Evolutionary conservation across 2,329 filamentous ascomycete species (phyloP).

Genomic region (Venturia pyrina): DNA sequence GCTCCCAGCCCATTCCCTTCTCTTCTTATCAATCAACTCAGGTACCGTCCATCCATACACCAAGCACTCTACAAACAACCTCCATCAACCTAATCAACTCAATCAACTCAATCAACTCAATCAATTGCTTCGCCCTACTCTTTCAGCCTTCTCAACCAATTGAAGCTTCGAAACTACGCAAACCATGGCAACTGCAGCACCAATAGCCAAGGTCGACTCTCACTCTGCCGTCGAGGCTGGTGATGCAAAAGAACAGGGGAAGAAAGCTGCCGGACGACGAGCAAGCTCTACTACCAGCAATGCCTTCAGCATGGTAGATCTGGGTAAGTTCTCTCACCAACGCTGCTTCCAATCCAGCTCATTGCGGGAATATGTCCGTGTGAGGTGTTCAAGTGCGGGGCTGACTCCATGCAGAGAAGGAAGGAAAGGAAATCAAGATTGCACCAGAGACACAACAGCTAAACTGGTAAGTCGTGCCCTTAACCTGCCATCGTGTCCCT

Average conservation of each 20-base stretch:
- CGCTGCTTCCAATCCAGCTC: not conserved
- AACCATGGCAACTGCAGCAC: constrained; percentile 25
- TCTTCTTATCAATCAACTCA: not conserved
- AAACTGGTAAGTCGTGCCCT: constrained; percentile 59
- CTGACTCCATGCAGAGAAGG: constrained; percentile 49
- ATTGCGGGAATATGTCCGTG: constrained; percentile 9
- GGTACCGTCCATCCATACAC: not conserved
- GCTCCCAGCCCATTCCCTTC: not conserved
- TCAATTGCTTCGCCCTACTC: not conserved
- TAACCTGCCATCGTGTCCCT: not conserved
- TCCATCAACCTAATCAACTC: not conserved
- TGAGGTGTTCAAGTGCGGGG: constrained; percentile 3
- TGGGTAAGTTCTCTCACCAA: constrained; percentile 50
- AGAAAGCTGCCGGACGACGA: constrained; percentile 45
- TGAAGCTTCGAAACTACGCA: not conserved
- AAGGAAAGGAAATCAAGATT: constrained; percentile 61
- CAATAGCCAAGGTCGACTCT: constrained; percentile 39
- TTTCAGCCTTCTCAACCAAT: not conserved
- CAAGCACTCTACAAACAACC: not conserved
- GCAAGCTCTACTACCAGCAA: constrained; percentile 63
- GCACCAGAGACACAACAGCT: constrained; percentile 77
- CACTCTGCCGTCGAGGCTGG: constrained; percentile 76
- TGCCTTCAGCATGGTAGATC: constrained; percentile 73
- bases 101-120: not conserved
- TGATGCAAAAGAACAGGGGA: constrained; percentile 46